Evolutionary conservation across 1,284 basidiomycete species (phyloP), one percentile per base, ranked within the genome.

Genomic region (Stygiomarasmius scandens): DNA sequence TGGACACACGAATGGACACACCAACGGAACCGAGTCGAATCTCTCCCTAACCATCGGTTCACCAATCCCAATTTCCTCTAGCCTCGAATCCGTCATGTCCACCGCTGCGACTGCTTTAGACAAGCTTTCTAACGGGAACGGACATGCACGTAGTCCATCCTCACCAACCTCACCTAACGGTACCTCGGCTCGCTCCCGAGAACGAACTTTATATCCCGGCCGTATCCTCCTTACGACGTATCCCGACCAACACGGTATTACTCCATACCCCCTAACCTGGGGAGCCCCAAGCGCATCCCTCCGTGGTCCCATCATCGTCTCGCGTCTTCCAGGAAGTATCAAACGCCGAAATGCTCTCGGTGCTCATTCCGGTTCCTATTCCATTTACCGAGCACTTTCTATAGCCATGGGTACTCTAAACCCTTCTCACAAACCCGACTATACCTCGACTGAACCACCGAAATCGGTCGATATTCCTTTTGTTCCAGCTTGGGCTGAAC

Each of bases 271-370:
- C 0, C 79, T 98, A 41, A 74, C 79, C 24, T 98, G 96, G 95
- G 95, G 93, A 41, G 91, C 90, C 0, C 60, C 81, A 0, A 81
- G 86, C 62, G 78, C 92, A 29, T 64, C 70, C 20, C 74, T 77
- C 34, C 89, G 96, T 23, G 96, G 96, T 0, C 94, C 96, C 3
- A 82, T 98, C 61, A 86, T 98, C 56, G 95, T 93, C 65, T 95
- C 92, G 1, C 89, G 96, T 29, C 88, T 96, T 44, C 85, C 89
- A 0, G 82, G 84, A 27, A 89, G 89, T 51, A 90, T 98, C 75
- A 95, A 95, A 72, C 83, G 89, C 58, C 89, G 96, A 56, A 98
- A 98, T 72, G 92, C 96, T 11, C 85, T 98, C 69, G 96, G 96
- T 12, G 95, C 96, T 0, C 95, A 98, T 70, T 90, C 89, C 0